phyloP scores from a whole-genome alignment of 768 basidiomycete genomes.

The Rhizopogon vinicolor region DNA sequence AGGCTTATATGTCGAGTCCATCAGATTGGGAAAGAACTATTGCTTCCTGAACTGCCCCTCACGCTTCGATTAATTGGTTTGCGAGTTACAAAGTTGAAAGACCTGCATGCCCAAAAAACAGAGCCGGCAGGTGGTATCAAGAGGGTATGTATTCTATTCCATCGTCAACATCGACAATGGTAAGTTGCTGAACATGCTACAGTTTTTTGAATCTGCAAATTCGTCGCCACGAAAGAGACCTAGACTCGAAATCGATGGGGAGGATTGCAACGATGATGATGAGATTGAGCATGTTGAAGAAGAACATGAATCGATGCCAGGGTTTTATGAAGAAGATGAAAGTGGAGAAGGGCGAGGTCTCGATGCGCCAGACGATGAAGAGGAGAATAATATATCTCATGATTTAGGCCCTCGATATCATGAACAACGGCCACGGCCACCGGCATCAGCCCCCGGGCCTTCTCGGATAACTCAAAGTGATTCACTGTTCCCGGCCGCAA shows the following conservation, averaged over 20 bases:
- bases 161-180: neutral
- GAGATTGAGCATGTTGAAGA: conserved; percentile 14
- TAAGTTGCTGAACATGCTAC: neutral
- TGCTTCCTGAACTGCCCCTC: conserved; percentile 76
- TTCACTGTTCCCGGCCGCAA: neutral
- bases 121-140: conserved; percentile 58
- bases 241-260: conserved; percentile 22
- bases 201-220: conserved; percentile 56
- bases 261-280: conserved; percentile 13
- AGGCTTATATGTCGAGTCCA: neutral
- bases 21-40: conserved; percentile 76
- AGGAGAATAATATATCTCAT: conserved; percentile 5
- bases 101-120: conserved; percentile 45
- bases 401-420: conserved; percentile 13
- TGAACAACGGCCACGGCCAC: conserved; percentile 12
- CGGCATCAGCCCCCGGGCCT: conserved; percentile 18
- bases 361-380: conserved; percentile 4
- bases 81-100: conserved; percentile 84
- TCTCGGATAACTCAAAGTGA: conserved; percentile 10
- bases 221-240: conserved; percentile 36
- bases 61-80: conserved; percentile 84
- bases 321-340: conserved; percentile 47
- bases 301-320: conserved; percentile 42
- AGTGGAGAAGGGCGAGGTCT: conserved; percentile 11
- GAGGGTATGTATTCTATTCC: conserved; percentile 44